These are phyloP conservation scores for Pestalotiopsis sp. DNA, from an alignment of 2,329 filamentous ascomycete species.

Conservation along the genomic window DNA sequence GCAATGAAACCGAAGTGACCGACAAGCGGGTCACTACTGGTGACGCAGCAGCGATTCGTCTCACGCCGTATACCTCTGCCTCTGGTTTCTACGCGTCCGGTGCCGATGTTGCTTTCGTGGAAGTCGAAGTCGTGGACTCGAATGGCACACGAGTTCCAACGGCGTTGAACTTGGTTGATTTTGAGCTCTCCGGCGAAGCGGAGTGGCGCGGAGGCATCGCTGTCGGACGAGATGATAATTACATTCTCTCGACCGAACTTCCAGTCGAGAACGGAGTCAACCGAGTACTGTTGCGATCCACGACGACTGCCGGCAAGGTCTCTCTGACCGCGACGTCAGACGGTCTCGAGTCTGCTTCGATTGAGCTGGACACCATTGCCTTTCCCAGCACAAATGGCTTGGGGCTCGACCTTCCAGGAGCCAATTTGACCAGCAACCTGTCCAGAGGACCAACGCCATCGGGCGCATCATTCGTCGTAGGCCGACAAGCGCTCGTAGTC, in stretches of 20 bases:
- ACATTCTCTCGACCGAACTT: neutral
- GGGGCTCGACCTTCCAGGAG: neutral
- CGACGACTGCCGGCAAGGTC: neutral
- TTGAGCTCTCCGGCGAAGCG: constrained; percentile 2
- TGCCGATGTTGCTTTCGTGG: neutral
- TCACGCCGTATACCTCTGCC: neutral
- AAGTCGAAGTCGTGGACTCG: neutral
- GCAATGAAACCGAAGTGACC: neutral
- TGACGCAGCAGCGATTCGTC: constrained; percentile 6
- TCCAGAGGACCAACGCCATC: neutral
- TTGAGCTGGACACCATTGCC: neutral
- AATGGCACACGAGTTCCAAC: constrained; percentile 1
- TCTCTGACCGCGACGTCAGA: neutral
- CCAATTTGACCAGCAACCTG: neutral
- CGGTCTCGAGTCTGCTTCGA: neutral
- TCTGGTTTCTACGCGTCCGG: neutral
- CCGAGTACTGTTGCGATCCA: neutral
- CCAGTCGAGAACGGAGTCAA: constrained; percentile 2
- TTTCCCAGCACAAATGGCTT: neutral
- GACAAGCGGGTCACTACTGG: constrained; percentile 7
- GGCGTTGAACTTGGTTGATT: neutral
- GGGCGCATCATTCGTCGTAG: neutral
- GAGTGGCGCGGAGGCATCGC: constrained; percentile 6
- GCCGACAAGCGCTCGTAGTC: neutral
- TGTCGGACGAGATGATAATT: neutral